Evolutionary conservation across 139 green algal genomes (phyloP), one percentile per base, ranked within the genome.

Genomic region (Edaphochlamys debaryana): DNA sequence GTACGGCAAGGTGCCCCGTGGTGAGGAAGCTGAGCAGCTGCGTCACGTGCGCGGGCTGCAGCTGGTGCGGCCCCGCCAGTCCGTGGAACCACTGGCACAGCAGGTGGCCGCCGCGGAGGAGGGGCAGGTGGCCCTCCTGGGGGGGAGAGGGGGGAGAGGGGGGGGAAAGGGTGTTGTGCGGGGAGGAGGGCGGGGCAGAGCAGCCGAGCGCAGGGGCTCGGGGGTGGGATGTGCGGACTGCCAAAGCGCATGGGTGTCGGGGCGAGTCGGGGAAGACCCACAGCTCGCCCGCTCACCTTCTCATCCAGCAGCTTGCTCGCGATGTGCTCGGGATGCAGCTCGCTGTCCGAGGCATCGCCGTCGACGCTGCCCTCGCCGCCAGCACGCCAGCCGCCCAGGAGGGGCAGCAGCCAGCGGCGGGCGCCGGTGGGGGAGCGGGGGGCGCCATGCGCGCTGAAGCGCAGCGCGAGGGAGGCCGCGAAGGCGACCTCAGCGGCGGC

Each of bases 401-500:
- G 36, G 3, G 66, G 66, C 37, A 73, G 79, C 54, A 79, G 36
- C 17, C 36, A 37, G 27, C 64, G 69, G 27, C n/a, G 22, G n/a
- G n/a, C n/a, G n/a, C n/a, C n/a, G n/a, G n/a, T n/a, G n/a, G n/a
- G n/a, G n/a, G 1, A n/a, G 23, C 56, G 38, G 36, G 36, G 32
- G 45, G 73, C 54, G 34, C 38, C 58, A 38, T 79, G 71, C 38
- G 69, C 60, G 52, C 60, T 80, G 37, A 54, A 73, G 78, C 82
- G 82, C 37, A 83, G 22, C n/a, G 54, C 42, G 13, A 52, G 38
- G 6, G 42, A 63, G 3, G 71, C 73, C 1, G 62, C 76, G n/a
- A 85, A 88, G 34, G 23, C 30, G 25, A 85, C 7, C 62, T 88
- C 84, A 88, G 32, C 42, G 64, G 34, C 50, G n/a, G 75, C 38